Percentiles rank a stretch among this genome's conserved stretches.
Conservation (phyloP, 208 protist genomes). For the Trypanosoma caninum region DNA sequence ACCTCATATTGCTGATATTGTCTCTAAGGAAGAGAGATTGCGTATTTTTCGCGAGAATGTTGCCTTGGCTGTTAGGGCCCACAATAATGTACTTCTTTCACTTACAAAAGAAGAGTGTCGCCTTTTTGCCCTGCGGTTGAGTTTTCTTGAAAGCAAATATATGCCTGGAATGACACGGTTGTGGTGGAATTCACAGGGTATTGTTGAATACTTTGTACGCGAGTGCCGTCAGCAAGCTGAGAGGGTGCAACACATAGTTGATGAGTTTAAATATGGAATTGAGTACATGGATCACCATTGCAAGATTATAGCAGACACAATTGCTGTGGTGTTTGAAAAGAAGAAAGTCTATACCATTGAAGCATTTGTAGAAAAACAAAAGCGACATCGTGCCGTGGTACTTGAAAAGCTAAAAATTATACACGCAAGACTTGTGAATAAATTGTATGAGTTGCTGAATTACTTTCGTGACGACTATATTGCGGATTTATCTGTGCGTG, state of each 20-base stretch:
- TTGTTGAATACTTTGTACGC: constrained; percentile 95
- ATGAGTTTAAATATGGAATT: constrained; percentile 93
- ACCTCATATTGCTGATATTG: constrained; percentile 82
- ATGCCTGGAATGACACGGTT: constrained; percentile 91
- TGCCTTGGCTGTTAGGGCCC: constrained; percentile 92
- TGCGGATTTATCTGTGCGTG: constrained; percentile 65
- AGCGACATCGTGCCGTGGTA: constrained; percentile 68
- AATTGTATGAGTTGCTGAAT: constrained; percentile 80
- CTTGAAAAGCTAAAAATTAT: constrained; percentile 72
- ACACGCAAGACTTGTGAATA: constrained; percentile 81
- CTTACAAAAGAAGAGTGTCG: constrained; percentile 89
- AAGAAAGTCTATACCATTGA: constrained; percentile 92
- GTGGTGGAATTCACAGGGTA: constrained; percentile 93
- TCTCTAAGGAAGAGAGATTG: constrained; percentile 87
- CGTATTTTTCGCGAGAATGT: constrained; percentile 96
- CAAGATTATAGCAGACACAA: constrained; percentile 86
- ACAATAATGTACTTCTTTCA: constrained; percentile 93
- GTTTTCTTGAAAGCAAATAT: constrained; percentile 91
- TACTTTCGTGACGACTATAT: constrained; percentile 93
- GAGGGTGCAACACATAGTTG: constrained; percentile 86
- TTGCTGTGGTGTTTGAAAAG: constrained; percentile 93
- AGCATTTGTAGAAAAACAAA: constrained; percentile 87
- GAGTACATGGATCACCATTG: constrained; percentile 89
- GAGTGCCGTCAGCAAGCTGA: constrained; percentile 89
- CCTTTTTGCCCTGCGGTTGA: constrained; percentile 94